phyloP scores from a whole-genome alignment of 345 rosid species.

The Turritis glabra region DNA sequence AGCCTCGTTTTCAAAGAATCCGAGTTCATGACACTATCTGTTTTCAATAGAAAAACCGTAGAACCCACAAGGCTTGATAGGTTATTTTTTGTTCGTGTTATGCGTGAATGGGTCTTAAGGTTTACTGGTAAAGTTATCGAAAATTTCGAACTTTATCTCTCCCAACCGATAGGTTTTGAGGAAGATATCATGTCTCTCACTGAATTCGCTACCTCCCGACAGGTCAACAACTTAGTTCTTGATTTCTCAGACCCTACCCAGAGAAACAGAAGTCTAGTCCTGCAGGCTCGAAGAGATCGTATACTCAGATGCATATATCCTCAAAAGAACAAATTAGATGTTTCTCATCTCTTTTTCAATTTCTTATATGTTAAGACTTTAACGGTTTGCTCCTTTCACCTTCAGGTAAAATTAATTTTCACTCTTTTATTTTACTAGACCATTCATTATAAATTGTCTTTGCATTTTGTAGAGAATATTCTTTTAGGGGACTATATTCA shows the following conservation, averaged over 20 bases:
- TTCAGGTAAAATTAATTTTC: constrained; percentile 8
- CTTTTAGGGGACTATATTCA: no score
- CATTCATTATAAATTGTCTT: neutral
- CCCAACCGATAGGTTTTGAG: neutral
- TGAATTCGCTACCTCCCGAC: constrained; percentile 5
- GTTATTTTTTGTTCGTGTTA: neutral
- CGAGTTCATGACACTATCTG: neutral
- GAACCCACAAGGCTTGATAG: neutral
- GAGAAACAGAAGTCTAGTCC: no score
- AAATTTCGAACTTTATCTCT: constrained; percentile 9
- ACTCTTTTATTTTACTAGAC: neutral
- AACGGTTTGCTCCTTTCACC: constrained; percentile 6
- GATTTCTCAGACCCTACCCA: neutral
- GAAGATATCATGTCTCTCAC: neutral
- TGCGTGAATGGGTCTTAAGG: neutral
- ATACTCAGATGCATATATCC: no score
- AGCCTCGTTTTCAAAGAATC: constrained; percentile 26
- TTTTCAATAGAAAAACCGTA: neutral
- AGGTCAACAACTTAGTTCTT: constrained; percentile 1
- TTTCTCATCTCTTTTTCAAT: constrained; percentile 16
- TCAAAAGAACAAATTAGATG: neutral
- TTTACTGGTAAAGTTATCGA: neutral
- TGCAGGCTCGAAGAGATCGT: no score
- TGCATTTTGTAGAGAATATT: neutral
- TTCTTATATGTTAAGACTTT: neutral